A percentile compares a stretch with the other conserved stretches of the same genome.
phyloP scores from a whole-genome alignment of 2,329 filamentous ascomycete species.

The Stagonosporopsis vannaccii region DNA sequence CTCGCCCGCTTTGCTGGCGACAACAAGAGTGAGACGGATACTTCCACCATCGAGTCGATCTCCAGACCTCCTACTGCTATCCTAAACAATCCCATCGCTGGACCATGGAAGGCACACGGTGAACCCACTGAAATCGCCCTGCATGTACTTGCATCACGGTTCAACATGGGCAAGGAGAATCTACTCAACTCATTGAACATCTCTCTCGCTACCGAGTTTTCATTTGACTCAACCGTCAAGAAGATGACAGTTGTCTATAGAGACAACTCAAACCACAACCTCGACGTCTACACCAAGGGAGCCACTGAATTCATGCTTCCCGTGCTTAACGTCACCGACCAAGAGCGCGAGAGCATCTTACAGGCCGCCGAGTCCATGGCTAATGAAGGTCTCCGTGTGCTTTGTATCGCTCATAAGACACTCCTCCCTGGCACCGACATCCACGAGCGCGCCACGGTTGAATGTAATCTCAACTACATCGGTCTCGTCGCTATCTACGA shows the following conservation, averaged over 20 bases:
- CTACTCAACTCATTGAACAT: slow-evolving; percentile 38
- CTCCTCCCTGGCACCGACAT: slow-evolving; percentile 38
- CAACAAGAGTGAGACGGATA: slow-evolving; percentile 43
- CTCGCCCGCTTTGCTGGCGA: slow-evolving; percentile 32
- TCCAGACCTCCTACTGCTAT: slow-evolving; percentile 41
- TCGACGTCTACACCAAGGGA: slow-evolving; percentile 50
- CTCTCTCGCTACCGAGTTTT: slow-evolving; percentile 47
- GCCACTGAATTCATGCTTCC: slow-evolving; percentile 49
- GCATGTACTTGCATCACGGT: slow-evolving; percentile 50
- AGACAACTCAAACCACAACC: slow-evolving; percentile 34
- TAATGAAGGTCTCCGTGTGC: slow-evolving; percentile 48
- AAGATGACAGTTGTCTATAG: slow-evolving; percentile 52
- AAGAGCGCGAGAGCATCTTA: slow-evolving; percentile 38
- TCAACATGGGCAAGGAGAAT: slow-evolving; percentile 46
- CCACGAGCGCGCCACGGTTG: slow-evolving; percentile 66
- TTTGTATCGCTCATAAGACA: slow-evolving; percentile 49
- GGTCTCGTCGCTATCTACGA: slow-evolving; percentile 90
- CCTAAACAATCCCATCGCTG: slow-evolving; percentile 23
- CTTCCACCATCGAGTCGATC: slow-evolving; percentile 39
- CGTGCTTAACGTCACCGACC: slow-evolving; percentile 39
- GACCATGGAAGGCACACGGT: slow-evolving; percentile 45
- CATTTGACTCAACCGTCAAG: slow-evolving; percentile 51
- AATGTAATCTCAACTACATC: slow-evolving; percentile 73
- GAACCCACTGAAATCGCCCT: slow-evolving; percentile 52
- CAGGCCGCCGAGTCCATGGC: slow-evolving; percentile 47